Evolutionary conservation across 108 stramenopile genomes (phyloP), one percentile per base, ranked within the genome.

Genomic region (Cyclotella atomus): DNA sequence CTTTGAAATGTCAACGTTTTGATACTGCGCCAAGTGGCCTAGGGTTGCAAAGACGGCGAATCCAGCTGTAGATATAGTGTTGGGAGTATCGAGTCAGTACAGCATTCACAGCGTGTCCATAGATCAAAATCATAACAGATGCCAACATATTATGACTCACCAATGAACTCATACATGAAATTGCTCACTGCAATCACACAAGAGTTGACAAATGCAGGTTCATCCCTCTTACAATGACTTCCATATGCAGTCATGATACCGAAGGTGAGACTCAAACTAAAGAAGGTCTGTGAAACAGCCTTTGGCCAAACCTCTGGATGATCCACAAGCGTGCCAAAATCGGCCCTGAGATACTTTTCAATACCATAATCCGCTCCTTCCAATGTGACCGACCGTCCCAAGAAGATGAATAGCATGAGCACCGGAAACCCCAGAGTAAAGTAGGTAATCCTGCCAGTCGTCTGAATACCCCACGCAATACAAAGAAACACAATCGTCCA

Each of bases 221-320:
- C 84, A 45, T 69, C 75, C 2, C 70, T 33, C n/a, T 79, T 66
- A 55, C 84, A 87, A 57, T 85, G 82, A 33, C 65, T 70, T 28
- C 86, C 87, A 61, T 83, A 88, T 23, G 87, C 89, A 25, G 86
- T 85, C 86, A 88, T 82, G 32, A 85, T 85, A 23, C 89, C 87
- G 16, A 87, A 85, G 0, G 84, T 85, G 23, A 86, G 64, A 35
- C 79, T 57, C 30, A 90, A 67, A 15, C 71, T 74, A 57, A 90
- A 90, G 75, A 90, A 87, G 67, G 87, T 83, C 54, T 90, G 89
- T 12, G 79, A 74, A n/a, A 82, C 84, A 19, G 89, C 89, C 50
- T 70, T 83, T 41, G 73, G 67, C 86, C 86, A 90, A 46, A 88
- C 78, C 41, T 90, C 83, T 21, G 73, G 73, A 23, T 70, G 75